These are phyloP conservation scores for Naganishia liquefaciens DNA, from an alignment of 1,284 basidiomycete species.

Conservation along the genomic window DNA sequence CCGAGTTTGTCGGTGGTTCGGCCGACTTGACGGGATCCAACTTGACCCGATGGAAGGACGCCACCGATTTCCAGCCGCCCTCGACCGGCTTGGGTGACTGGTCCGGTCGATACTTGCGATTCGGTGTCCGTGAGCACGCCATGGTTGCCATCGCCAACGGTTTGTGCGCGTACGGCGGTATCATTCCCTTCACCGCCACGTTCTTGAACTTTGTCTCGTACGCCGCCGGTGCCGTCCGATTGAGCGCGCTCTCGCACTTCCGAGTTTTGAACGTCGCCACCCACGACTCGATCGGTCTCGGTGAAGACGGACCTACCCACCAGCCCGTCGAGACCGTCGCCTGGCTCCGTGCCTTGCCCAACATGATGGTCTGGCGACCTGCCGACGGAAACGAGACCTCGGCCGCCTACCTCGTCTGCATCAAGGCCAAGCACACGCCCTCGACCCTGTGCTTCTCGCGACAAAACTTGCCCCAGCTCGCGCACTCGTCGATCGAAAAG, in stretches of 20 bases:
- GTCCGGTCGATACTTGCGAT: constrained; percentile 86
- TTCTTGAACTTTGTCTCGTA: constrained; percentile 97
- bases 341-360: constrained; percentile 84
- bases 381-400: constrained; percentile 93
- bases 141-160: constrained; percentile 97
- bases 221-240: constrained; percentile 83
- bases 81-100: constrained; percentile 81
- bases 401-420: constrained; percentile 78
- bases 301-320: constrained; percentile 93
- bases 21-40: constrained; percentile 92
- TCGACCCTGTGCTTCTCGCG: constrained; percentile 85
- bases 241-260: constrained; percentile 84
- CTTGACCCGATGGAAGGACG: constrained; percentile 68
- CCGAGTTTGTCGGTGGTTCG: constrained; percentile 85
- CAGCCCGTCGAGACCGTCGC: constrained; percentile 88
- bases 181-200: constrained; percentile 82
- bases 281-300: constrained; percentile 86
- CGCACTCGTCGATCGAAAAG: constrained; percentile 80
- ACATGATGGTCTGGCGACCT: constrained; percentile 85
- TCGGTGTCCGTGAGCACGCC: constrained; percentile 94
- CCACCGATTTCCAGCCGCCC: constrained; percentile 92
- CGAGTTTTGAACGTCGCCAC: constrained; percentile 73
- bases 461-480: constrained; percentile 90
- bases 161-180: constrained; percentile 75
- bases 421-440: constrained; percentile 73